Evolutionary conservation across 2,329 filamentous ascomycete genomes (phyloP).

Genomic region (Fusarium xyrophilum): DNA sequence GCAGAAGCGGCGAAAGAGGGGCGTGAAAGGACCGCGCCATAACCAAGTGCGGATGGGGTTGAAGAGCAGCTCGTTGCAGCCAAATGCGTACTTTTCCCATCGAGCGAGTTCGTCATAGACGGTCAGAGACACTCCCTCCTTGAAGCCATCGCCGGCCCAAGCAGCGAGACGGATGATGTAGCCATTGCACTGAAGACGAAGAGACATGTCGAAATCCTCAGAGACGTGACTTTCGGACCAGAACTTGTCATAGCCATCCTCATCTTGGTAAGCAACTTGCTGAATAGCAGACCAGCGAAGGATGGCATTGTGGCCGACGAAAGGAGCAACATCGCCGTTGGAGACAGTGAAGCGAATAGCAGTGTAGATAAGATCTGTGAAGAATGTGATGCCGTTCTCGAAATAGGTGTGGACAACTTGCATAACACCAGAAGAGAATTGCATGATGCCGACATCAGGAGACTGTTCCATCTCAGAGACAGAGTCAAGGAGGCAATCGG

Average conservation of each 20-base stretch:
- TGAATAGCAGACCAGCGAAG: slow-evolving; percentile 79
- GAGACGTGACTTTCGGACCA: slow-evolving; percentile 83
- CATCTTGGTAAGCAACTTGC: slow-evolving; percentile 72
- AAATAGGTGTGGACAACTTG: slow-evolving; percentile 78
- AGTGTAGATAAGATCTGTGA: slow-evolving; percentile 77
- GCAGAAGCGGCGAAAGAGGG: slow-evolving; percentile 77
- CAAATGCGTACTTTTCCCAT: slow-evolving; percentile 89
- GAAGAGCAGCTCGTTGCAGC: slow-evolving; percentile 83
- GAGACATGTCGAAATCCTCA: slow-evolving; percentile 83
- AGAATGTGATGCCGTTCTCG: slow-evolving; percentile 74
- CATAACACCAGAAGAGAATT: slow-evolving; percentile 81
- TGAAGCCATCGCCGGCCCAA: slow-evolving; percentile 78
- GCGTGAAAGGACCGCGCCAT: slow-evolving; percentile 77
- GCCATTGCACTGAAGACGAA: slow-evolving; percentile 74
- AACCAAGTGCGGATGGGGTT: slow-evolving; percentile 78
- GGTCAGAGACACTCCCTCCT: slow-evolving; percentile 83
- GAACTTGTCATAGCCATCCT: slow-evolving; percentile 78
- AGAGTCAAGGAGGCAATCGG: slow-evolving; percentile 78
- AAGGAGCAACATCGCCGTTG: slow-evolving; percentile 78
- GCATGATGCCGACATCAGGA: slow-evolving; percentile 79
- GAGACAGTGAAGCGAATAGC: slow-evolving; percentile 80
- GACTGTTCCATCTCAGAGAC: slow-evolving; percentile 84
- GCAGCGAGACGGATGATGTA: slow-evolving; percentile 77
- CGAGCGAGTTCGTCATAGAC: slow-evolving; percentile 84
- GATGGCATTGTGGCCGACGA: slow-evolving; percentile 82